Evolutionary conservation across 2,329 filamentous ascomycete species (phyloP).

Genomic region (Sarocladium kiliense): DNA sequence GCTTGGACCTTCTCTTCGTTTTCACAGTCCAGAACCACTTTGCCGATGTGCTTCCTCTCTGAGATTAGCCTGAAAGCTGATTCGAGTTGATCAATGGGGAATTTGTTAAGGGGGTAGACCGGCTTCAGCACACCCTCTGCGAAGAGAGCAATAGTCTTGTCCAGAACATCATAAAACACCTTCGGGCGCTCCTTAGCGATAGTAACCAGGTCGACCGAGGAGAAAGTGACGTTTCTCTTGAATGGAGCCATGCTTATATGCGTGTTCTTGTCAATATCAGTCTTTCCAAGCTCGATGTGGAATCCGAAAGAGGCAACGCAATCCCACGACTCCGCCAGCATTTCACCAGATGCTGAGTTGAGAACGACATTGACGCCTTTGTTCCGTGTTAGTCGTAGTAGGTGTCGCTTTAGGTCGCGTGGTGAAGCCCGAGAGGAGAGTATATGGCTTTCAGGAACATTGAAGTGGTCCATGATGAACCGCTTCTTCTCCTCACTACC

Average conservation of each 20-base stretch:
- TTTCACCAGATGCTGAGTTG: constrained; percentile 26
- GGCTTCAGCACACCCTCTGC: constrained; percentile 1
- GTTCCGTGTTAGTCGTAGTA: constrained; percentile 16
- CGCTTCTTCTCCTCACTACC: constrained; percentile 21
- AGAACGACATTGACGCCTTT: constrained; percentile 29
- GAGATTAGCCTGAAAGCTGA: constrained; percentile 11
- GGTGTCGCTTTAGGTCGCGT: no score
- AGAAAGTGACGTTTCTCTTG: constrained; percentile 17
- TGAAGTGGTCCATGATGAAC: constrained; percentile 20
- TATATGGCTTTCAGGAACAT: constrained; percentile 21
- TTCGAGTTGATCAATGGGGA: constrained; percentile 11
- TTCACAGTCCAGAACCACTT: constrained; percentile 8
- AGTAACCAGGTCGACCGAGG: constrained; percentile 13
- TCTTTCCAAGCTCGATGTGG: constrained; percentile 30
- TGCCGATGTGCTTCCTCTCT: constrained; percentile 8
- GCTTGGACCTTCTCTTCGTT: constrained; percentile 2
- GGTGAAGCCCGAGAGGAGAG: not conserved
- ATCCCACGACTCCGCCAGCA: constrained; percentile 24
- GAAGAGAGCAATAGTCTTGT: no score
- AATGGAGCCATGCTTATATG: constrained; percentile 30
- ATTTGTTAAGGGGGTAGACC: not conserved
- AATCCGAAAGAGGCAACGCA: constrained; percentile 28
- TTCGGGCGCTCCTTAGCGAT: not conserved
- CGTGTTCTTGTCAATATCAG: constrained; percentile 17
- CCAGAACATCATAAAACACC: no score